A percentile compares a stretch with the other conserved stretches of the same genome.
Conservation (phyloP, 1,284 basidiomycete genomes). For the Ceratobasidium sp. region DNA sequence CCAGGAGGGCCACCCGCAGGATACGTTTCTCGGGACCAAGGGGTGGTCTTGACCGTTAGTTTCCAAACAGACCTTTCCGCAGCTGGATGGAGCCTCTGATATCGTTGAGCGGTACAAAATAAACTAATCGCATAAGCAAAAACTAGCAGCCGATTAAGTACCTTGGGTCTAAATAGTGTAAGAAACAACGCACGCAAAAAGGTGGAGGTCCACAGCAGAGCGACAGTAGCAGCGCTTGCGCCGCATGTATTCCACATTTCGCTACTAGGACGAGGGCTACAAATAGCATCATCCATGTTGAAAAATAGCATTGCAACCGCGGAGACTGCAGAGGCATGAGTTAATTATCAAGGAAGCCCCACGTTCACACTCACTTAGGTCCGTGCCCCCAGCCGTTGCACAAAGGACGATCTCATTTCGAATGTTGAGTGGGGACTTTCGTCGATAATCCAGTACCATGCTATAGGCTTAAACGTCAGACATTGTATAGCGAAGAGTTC, state of each 20-base stretch:
- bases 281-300: slow-evolving; percentile 18
- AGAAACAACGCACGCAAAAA: slow-evolving; percentile 14
- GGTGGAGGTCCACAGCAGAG: slow-evolving; percentile 30
- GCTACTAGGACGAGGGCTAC: background rate
- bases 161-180: background rate
- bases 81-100: slow-evolving; percentile 3
- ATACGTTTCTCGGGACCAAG: slow-evolving; percentile 11
- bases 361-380: slow-evolving; percentile 26
- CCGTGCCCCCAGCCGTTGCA: slow-evolving; percentile 20
- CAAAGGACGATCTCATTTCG: slow-evolving; percentile 23
- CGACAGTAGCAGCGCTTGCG: slow-evolving; percentile 24
- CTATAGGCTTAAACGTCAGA: background rate
- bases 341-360: background rate
- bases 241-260: slow-evolving; percentile 30
- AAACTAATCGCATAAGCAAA: slow-evolving; percentile 20
- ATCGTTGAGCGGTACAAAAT: slow-evolving; percentile 9
- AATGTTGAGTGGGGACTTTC: slow-evolving; percentile 21
- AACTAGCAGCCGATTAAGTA: slow-evolving; percentile 8
- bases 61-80: slow-evolving; percentile 28
- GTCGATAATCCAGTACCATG: slow-evolving; percentile 9
- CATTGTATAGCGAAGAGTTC: background rate
- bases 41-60: slow-evolving; percentile 6
- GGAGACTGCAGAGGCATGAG: slow-evolving; percentile 18
- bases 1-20: slow-evolving; percentile 8
- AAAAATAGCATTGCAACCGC: slow-evolving; percentile 16